Evolutionary conservation across 1,284 basidiomycete genomes (phyloP).

Genomic region (Mycena sp.): DNA sequence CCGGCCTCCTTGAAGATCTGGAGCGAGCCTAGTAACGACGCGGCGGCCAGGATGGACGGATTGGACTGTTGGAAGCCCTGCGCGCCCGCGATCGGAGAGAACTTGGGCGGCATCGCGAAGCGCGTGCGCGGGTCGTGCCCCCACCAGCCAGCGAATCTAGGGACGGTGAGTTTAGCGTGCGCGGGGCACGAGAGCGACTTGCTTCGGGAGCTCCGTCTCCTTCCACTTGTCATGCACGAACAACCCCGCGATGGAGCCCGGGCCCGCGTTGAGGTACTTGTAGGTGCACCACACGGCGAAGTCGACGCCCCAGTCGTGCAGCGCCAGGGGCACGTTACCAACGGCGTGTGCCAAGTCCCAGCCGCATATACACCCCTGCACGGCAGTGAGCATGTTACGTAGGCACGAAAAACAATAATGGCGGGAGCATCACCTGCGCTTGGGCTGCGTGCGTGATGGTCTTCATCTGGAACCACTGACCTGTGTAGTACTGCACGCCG

Average conservation of each 20-base stretch:
- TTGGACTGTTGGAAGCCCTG: constrained; percentile 97
- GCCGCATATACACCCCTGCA: constrained; percentile 90
- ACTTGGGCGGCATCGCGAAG: constrained; percentile 90
- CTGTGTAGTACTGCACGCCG: constrained; percentile 97
- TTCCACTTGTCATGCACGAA: constrained; percentile 90
- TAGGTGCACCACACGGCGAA: constrained; percentile 99
- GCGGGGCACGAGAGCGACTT: constrained; percentile 37
- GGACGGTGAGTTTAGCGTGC: constrained; percentile 22
- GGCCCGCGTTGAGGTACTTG: constrained; percentile 97
- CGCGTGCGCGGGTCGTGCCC: constrained; percentile 90
- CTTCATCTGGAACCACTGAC: constrained; percentile 93
- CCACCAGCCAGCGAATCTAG: constrained; percentile 96
- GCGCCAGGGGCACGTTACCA: constrained; percentile 89
- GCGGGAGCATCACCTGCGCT: constrained; percentile 64
- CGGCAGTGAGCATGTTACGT: constrained; percentile 15
- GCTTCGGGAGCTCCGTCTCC: constrained; percentile 66
- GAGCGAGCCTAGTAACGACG: constrained; percentile 84
- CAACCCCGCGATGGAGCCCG: constrained; percentile 94
- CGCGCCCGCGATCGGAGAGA: constrained; percentile 88
- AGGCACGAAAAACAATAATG: constrained; percentile 14
- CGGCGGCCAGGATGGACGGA: constrained; percentile 84
- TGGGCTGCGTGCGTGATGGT: constrained; percentile 87
- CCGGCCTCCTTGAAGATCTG: constrained; percentile 83
- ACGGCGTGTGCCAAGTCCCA: constrained; percentile 97
- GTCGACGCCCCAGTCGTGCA: constrained; percentile 96